phyloP scores from a whole-genome alignment of 164 flowering plant species.

The Kingdonia uniflora region DNA sequence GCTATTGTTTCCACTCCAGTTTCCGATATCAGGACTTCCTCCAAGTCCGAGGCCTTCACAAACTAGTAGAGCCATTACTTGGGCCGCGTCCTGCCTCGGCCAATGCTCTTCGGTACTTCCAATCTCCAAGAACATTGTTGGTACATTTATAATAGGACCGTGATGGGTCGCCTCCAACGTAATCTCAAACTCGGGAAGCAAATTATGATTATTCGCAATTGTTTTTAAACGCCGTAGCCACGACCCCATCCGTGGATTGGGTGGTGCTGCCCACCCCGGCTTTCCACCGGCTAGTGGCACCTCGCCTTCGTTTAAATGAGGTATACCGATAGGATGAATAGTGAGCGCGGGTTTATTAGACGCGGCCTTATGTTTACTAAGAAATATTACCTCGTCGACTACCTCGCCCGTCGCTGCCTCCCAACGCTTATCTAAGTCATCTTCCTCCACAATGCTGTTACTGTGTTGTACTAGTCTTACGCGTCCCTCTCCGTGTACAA shows the following conservation, averaged over 20 bases:
- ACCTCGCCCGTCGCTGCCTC: slow-evolving; percentile 61
- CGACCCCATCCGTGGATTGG: slow-evolving; percentile 59
- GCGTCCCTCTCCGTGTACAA: slow-evolving; percentile 36
- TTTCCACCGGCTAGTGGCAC: slow-evolving; percentile 52
- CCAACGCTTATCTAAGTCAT: slow-evolving; percentile 76
- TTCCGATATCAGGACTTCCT: slow-evolving; percentile 58
- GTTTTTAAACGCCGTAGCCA: slow-evolving; percentile 60
- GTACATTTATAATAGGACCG: slow-evolving; percentile 66
- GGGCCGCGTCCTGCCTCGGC: slow-evolving; percentile 92
- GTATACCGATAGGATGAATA: slow-evolving; percentile 90
- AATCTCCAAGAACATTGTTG: slow-evolving; percentile 86
- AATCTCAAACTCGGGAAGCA: slow-evolving; percentile 76
- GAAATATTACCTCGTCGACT: slow-evolving; percentile 67
- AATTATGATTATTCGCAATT: slow-evolving; percentile 38
- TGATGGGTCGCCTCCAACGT: slow-evolving; percentile 98
- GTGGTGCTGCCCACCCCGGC: slow-evolving; percentile 84
- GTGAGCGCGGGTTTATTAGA: slow-evolving; percentile 87
- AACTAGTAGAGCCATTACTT: slow-evolving; percentile 59
- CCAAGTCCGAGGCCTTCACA: slow-evolving; percentile 92
- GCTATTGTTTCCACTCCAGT: slow-evolving; percentile 54
- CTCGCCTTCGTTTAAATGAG: slow-evolving; percentile 58
- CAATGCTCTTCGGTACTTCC: slow-evolving; percentile 89
- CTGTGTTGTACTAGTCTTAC: slow-evolving; percentile 60
- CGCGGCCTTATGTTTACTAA: slow-evolving; percentile 76
- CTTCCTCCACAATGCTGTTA: slow-evolving; percentile 57